Percentiles rank a stretch among this genome's conserved stretches.
phyloP scores from a whole-genome alignment of 2,329 filamentous ascomycete genomes.

The Colletotrichum eleusines region DNA sequence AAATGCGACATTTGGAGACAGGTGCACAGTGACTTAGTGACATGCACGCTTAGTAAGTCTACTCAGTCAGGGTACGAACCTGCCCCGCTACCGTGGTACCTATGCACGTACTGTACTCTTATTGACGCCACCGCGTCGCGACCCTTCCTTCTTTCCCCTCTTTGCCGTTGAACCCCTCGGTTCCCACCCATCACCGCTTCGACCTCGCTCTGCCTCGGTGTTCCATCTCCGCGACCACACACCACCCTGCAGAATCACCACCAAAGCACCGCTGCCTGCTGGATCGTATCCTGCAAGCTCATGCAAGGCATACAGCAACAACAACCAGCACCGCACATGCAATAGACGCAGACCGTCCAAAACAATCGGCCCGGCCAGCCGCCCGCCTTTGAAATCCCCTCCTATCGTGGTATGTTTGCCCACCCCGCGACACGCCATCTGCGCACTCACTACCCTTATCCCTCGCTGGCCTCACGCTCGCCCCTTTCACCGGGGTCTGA shows the following conservation, averaged over 20 bases:
- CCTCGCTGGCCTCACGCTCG: slow-evolving; percentile 13
- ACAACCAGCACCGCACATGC: not conserved
- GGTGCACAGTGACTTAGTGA: too few relatives aligned
- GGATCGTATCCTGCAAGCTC: slow-evolving; percentile 18
- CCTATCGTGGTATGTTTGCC: slow-evolving; percentile 35
- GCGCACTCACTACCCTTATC: slow-evolving; percentile 14
- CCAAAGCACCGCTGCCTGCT: slow-evolving; percentile 15
- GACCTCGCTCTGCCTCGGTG: slow-evolving; percentile 26
- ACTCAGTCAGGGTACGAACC: too few relatives aligned
- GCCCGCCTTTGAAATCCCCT: slow-evolving; percentile 3
- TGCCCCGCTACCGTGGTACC: too few relatives aligned
- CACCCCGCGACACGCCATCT: slow-evolving; percentile 28
- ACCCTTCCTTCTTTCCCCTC: slow-evolving; percentile 6
- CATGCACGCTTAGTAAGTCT: too few relatives aligned
- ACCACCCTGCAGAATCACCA: slow-evolving; percentile 11
- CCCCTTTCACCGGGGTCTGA: slow-evolving; percentile 17
- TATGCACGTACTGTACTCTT: too few relatives aligned
- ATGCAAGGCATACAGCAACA: slow-evolving; percentile 2
- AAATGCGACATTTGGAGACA: too few relatives aligned
- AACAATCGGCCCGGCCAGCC: slow-evolving; percentile 26
- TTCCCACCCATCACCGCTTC: not conserved
- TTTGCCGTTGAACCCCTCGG: not conserved
- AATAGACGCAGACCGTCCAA: not conserved
- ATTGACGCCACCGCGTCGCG: not conserved
- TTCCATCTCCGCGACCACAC: slow-evolving; percentile 16